A percentile compares a stretch with the other conserved stretches of the same genome.
Evolutionary conservation across 208 protist genomes (phyloP).

Genomic region (Leishmania turanica): DNA sequence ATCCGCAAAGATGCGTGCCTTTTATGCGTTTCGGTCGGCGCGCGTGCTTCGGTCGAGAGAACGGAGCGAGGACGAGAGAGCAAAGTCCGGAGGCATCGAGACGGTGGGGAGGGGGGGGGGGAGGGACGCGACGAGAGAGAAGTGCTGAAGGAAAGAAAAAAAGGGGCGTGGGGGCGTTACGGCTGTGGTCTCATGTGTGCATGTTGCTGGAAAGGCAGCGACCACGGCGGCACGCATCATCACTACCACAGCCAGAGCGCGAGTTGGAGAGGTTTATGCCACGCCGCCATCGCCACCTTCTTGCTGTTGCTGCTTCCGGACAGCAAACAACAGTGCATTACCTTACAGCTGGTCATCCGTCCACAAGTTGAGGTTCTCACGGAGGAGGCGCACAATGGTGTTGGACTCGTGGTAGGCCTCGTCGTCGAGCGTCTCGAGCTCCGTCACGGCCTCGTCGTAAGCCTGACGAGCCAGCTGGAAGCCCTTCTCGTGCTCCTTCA

Average conservation of each 20-base stretch:
- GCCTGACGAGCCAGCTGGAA: slow-evolving; percentile 94
- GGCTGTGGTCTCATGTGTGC: not conserved
- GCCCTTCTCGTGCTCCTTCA: slow-evolving; percentile 95
- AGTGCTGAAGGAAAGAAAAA: slow-evolving; percentile 17
- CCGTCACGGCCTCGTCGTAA: slow-evolving; percentile 96
- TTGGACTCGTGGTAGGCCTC: slow-evolving; percentile 99
- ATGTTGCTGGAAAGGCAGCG: not conserved
- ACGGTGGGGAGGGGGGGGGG: not conserved
- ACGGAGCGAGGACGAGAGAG: not conserved
- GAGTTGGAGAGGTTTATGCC: not conserved
- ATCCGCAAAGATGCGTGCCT: not conserved
- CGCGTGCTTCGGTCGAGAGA: not conserved
- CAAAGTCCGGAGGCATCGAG: not conserved
- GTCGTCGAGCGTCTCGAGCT: slow-evolving; percentile 98
- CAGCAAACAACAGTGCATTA: not conserved
- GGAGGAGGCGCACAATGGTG: slow-evolving; percentile 99
- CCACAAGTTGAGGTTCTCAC: slow-evolving; percentile 99
- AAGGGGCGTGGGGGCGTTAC: not conserved
- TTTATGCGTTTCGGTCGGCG: not conserved
- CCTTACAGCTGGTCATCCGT: slow-evolving; percentile 89
- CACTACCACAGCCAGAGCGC: not conserved
- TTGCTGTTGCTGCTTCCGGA: not conserved
- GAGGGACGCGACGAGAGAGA: not conserved
- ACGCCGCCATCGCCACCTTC: not conserved
- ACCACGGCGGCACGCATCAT: not conserved